phyloP scores from a whole-genome alignment of 225 moss, liverwort and hornwort genomes.

The Takakia lepidozioides region DNA sequence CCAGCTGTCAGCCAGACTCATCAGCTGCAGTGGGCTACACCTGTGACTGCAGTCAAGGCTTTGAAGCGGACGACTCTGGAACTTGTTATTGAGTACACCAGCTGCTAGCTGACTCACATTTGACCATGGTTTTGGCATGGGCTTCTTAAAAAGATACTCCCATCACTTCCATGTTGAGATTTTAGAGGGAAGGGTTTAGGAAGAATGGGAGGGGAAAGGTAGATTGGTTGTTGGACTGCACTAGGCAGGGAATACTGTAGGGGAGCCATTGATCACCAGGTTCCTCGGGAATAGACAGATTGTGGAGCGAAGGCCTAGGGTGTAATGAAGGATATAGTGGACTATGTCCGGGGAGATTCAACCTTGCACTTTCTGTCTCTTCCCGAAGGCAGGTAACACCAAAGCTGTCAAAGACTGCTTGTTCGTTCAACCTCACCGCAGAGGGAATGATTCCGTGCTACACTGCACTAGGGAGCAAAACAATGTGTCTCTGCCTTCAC shows the following conservation, averaged over 20 bases:
- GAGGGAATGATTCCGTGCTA: slow-evolving; percentile 14
- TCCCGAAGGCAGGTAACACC: slow-evolving; percentile 45
- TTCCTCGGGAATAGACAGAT: slow-evolving; percentile 49
- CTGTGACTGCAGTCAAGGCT: slow-evolving; percentile 33
- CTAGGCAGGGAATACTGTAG: slow-evolving; percentile 16
- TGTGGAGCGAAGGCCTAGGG: slow-evolving; percentile 40
- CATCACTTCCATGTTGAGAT: background rate
- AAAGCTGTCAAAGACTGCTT: slow-evolving; percentile 58
- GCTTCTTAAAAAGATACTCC: background rate
- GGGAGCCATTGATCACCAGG: slow-evolving; percentile 16
- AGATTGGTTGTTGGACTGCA: slow-evolving; percentile 4
- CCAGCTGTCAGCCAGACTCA: slow-evolving; percentile 11
- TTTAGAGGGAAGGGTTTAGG: background rate
- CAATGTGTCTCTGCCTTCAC: slow-evolving; percentile 19
- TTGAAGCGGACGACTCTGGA: slow-evolving; percentile 27
- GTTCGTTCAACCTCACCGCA: background rate
- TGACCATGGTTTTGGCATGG: background rate
- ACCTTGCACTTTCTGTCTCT: slow-evolving; percentile 53
- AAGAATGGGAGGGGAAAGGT: background rate
- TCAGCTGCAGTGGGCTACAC: slow-evolving; percentile 19
- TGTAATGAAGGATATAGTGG: slow-evolving; percentile 9
- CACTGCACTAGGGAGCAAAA: slow-evolving; percentile 18
- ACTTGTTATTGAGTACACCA: slow-evolving; percentile 20
- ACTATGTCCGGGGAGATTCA: slow-evolving; percentile 12
- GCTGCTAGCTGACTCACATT: background rate